Evolutionary conservation across 768 basidiomycete species (phyloP).

Genomic region (Boletus insuetus): DNA sequence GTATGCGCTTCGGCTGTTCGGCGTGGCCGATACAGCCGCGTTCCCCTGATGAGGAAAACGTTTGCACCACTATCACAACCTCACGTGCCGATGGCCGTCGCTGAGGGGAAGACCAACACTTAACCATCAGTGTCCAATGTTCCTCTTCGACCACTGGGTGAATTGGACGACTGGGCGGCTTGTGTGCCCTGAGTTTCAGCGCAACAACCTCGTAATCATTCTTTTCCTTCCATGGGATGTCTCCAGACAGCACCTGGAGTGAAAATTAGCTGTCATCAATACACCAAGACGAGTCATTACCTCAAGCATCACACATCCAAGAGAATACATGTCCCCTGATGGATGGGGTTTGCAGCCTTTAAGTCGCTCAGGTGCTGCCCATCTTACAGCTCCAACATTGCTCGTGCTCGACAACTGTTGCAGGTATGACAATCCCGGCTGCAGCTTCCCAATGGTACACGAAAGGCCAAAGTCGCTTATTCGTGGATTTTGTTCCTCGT

Average conservation of each 20-base stretch:
- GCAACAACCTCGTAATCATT: not conserved
- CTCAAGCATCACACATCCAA: not conserved
- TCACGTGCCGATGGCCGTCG: not conserved
- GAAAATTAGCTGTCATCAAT: not conserved
- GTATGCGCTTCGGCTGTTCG: not conserved
- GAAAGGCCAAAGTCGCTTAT: not conserved
- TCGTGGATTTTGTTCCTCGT: not conserved
- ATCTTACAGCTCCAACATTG: not conserved
- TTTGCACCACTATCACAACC: not conserved
- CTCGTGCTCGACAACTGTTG: not conserved
- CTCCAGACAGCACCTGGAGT: slow-evolving; percentile 2
- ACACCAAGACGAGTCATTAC: not conserved
- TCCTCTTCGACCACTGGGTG: not conserved
- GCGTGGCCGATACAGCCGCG: no score
- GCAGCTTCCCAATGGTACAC: not conserved
- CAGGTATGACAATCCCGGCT: not conserved
- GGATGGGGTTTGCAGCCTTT: not conserved
- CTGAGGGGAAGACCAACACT: not conserved
- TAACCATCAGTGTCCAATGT: slow-evolving; percentile 2
- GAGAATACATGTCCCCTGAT: slow-evolving; percentile 1
- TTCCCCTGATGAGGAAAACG: not conserved
- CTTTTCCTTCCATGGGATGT: slow-evolving; percentile 4
- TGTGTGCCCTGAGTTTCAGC: not conserved
- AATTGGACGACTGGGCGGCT: not conserved
- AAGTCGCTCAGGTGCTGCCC: slow-evolving; percentile 2